Evolutionary conservation across 495 filamentous ascomycete species (phyloP), one percentile per base, ranked within the genome.

Genomic region (Hypoxylon perforatum): DNA sequence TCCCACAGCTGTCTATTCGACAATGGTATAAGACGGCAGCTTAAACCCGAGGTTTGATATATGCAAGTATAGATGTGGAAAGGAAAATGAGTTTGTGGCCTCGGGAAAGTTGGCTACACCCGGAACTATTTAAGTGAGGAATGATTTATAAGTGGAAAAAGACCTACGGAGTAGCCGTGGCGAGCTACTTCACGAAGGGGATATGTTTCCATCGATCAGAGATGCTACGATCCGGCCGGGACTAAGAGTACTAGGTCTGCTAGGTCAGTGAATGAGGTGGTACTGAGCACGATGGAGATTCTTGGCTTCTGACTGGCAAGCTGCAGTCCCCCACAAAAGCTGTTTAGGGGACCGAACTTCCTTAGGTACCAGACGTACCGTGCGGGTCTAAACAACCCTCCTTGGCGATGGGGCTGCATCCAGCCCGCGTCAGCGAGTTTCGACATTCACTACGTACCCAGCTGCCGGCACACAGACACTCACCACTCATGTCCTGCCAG

Each of bases 271-370:
- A 17, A 38, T 48, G 45, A 47, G 51, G 63, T 69, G 36, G 59
- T 47, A 63, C 54, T 50, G 41, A 38, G 47, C 61, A 70, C 61
- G 61, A 65, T 70, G 61, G 47, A 36, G 57, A 38, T 65, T 61
- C 67, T 70, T 70, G 67, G 67, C 67, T 58, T 25, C 57, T 70
- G 39, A 62, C 61, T 70, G 57, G 61, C 42, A 65, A 65, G 57
- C 54, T 56, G 30, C 47, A 30, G 45, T 58, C 57, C 67, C 67
- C 67, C 67, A 65, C 61, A 70, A 62, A 57, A 61, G 21, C 55
- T 65, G 46, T 61, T 64, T 63, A 69, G 47, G 65, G 65, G 60
- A 69, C 65, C 65, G 60, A 62, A 36, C 51, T 48, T 46, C 56
- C 28, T 56, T 64, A 52, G 38, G 60, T 64, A 63, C 50, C 49